These are phyloP conservation scores for Castanea sativa DNA, from an alignment of 306 rosid species.

Conservation along the genomic window DNA sequence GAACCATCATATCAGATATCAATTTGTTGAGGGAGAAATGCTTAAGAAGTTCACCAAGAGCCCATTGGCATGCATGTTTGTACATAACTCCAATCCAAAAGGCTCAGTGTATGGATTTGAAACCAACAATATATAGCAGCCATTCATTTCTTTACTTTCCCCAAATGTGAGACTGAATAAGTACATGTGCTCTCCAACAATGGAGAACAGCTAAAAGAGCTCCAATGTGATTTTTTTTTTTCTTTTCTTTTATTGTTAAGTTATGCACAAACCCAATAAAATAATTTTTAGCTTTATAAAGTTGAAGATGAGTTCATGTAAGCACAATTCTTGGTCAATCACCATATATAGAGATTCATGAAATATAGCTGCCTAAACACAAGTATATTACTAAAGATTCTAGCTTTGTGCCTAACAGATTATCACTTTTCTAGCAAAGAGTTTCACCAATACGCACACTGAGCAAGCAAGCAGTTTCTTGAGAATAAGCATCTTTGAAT, in stretches of 20 bases:
- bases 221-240: background rate
- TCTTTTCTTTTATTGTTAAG: no score
- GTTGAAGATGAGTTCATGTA: background rate
- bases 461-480: slow-evolving; percentile 90
- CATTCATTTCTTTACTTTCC: no score
- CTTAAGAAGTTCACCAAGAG: no score
- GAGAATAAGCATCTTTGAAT: slow-evolving; percentile 82
- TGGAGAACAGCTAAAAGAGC: background rate
- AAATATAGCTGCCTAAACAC: slow-evolving; percentile 2
- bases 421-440: background rate
- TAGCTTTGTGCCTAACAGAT: background rate
- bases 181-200: background rate
- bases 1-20: no score
- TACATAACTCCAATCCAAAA: no score
- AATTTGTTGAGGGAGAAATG: no score
- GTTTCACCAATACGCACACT: slow-evolving; percentile 57
- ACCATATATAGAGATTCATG: background rate
- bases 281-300: background rate
- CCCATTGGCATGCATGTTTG: no score
- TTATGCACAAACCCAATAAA: no score
- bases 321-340: background rate
- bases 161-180: no score
- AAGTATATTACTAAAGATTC: background rate
- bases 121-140: no score
- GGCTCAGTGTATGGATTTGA: no score